These are phyloP conservation scores for Aspergillus cristatus DNA, from an alignment of 495 filamentous ascomycete species.

Conservation along the genomic window DNA sequence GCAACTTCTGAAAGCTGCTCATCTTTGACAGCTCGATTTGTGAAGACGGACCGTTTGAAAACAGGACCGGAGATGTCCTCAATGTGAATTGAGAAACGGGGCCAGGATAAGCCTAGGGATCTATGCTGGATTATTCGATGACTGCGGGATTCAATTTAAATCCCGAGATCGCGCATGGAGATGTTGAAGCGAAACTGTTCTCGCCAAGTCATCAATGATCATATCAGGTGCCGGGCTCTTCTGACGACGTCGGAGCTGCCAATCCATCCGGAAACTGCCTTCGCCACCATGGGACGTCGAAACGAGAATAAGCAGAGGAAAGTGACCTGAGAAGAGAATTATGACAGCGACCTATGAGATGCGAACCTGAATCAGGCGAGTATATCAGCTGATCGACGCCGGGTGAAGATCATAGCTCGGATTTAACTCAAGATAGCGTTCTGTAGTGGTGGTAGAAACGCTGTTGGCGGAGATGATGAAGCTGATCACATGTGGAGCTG, in stretches of 20 bases:
- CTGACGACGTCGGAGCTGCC: slow-evolving; percentile 6
- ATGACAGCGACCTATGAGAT: too few relatives aligned
- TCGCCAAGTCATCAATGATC: slow-evolving; percentile 1
- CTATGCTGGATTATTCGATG: too few relatives aligned
- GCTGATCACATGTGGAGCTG: slow-evolving; percentile 13
- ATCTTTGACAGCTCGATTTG: slow-evolving; percentile 19
- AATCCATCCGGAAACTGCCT: background rate
- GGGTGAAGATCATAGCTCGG: background rate
- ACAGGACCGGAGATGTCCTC: too few relatives aligned
- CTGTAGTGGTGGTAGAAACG: too few relatives aligned
- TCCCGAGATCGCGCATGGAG: slow-evolving; percentile 23
- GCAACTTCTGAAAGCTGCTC: slow-evolving; percentile 58
- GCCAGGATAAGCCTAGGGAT: too few relatives aligned
- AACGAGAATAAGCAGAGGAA: background rate
- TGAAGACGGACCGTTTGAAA: background rate
- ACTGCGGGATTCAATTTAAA: slow-evolving; percentile 4
- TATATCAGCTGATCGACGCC: slow-evolving; percentile 6
- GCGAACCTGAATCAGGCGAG: slow-evolving; percentile 12
- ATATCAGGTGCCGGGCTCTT: slow-evolving; percentile 22
- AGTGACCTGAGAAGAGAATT: too few relatives aligned
- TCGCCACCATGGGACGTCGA: background rate
- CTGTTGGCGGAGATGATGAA: slow-evolving; percentile 6
- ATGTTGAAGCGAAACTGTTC: slow-evolving; percentile 4
- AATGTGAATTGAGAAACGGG: too few relatives aligned
- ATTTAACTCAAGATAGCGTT: too few relatives aligned